Conservation (phyloP, 2,329 filamentous ascomycete species). For the Colletotrichum orbiculare region DNA sequence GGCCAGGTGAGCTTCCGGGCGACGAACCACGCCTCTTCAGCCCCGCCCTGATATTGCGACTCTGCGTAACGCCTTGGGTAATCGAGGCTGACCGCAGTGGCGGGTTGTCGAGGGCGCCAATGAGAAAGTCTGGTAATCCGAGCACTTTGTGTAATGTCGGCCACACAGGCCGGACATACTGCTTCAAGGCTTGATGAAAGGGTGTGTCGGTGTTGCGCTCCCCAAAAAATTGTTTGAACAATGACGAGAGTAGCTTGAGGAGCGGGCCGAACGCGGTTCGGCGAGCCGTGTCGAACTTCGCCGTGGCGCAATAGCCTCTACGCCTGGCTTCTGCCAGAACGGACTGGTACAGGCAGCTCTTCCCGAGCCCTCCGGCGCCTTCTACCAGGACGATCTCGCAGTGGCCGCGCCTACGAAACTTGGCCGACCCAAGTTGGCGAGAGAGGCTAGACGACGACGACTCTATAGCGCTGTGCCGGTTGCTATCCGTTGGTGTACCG, state of each 20-base stretch:
- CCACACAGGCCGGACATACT: constrained; percentile 73
- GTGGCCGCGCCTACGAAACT: constrained; percentile 70
- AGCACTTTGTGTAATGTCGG: constrained; percentile 71
- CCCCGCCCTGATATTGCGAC: constrained; percentile 45
- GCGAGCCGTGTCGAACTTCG: constrained; percentile 73
- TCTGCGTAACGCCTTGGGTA: constrained; percentile 45
- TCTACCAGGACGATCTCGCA: constrained; percentile 73
- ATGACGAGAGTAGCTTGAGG: constrained; percentile 71
- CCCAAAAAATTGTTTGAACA: constrained; percentile 76
- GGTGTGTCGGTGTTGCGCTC: constrained; percentile 73
- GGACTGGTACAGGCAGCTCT: constrained; percentile 72
- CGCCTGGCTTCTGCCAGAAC: constrained; percentile 70
- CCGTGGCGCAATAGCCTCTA: constrained; percentile 72
- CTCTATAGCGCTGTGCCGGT: constrained; percentile 57
- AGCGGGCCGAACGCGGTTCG: constrained; percentile 72
- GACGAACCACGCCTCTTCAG: constrained; percentile 61
- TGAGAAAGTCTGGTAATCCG: constrained; percentile 76
- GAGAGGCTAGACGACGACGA: constrained; percentile 62
- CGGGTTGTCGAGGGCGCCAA: constrained; percentile 59
- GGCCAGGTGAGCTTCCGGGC: constrained; percentile 56
- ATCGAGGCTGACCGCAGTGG: constrained; percentile 51
- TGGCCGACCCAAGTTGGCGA: constrained; percentile 65
- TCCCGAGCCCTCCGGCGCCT: constrained; percentile 72
- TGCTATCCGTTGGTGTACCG: constrained; percentile 50
- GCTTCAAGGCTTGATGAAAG: constrained; percentile 70